Evolutionary conservation across 495 filamentous ascomycete species (phyloP).

Genomic region (Trichoderma gamsii): DNA sequence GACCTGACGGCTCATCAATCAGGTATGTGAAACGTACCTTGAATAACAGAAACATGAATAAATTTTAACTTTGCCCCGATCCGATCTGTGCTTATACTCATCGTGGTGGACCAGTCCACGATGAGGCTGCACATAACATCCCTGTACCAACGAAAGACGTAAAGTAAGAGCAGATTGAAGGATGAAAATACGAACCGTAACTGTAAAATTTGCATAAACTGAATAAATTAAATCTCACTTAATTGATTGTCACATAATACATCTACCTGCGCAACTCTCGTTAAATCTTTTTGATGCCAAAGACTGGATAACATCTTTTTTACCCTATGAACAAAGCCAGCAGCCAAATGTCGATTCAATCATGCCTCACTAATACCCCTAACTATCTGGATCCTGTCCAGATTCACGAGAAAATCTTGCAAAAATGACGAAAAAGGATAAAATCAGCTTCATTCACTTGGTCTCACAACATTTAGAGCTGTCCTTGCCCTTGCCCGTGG

Average conservation of each 20-base stretch:
- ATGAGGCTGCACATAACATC: no score
- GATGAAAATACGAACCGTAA: no score
- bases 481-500: not conserved
- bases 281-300: constrained; percentile 12
- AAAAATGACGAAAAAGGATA: constrained; percentile 2
- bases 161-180: no score
- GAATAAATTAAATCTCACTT: constrained; percentile 9
- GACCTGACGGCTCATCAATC: not conserved
- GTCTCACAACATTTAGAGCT: not conserved
- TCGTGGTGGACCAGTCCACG: no score
- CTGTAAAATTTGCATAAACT: not conserved
- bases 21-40: not conserved
- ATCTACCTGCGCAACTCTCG: constrained; percentile 9
- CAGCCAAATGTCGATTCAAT: constrained; percentile 14
- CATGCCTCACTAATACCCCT: constrained; percentile 8
- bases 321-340: constrained; percentile 14
- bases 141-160: no score
- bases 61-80: not conserved
- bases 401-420: constrained; percentile 4
- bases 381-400: constrained; percentile 13
- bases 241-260: constrained; percentile 11
- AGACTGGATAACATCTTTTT: constrained; percentile 12
- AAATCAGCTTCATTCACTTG: not conserved
- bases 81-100: not conserved
- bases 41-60: not conserved